Evolutionary conservation across 2,329 filamentous ascomycete genomes (phyloP), one percentile per base, ranked within the genome.

Genomic region (Talaromyces atroroseus): DNA sequence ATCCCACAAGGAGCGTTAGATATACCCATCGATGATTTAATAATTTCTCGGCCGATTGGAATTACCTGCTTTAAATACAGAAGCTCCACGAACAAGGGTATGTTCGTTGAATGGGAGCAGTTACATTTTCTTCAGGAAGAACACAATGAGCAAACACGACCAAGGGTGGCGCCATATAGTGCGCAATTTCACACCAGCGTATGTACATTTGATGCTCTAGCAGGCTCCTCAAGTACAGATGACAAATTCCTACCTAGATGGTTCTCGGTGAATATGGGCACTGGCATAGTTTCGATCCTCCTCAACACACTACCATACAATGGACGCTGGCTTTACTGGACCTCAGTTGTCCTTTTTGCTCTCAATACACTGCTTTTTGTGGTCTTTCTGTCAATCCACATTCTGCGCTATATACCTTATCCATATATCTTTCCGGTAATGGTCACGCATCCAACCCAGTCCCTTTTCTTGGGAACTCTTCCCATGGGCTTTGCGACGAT

Each of bases 401-500:
- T 82, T 1, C 66, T 86, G 2, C 79, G 87, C 4, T 90, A 89
- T 63, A 73, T 74, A 0, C 63, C 88, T 1, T 89, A 87, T 63
- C 86, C 85, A 0, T 77, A 81, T 57, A 83, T 88, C 29, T 89
- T 85, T 80, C 65, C 58, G 0, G 81, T 80, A 16, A 87, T 90
- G 85, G 79, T 89, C 36, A 72, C 75, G 2, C 83, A 90, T 65
- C 85, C 84, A 0, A 80, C 79, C 1, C 84, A 90, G 64, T 85
- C 82, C 1, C 75, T 90, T 53, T 90, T 89, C 61, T 71, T 90
- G 3, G 86, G 82, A 0, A 86, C 83, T 0, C 79, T 87, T 32
- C 85, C 85, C 0, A 88, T 89, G 83, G 85, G 79, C 0, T 79
- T 89, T 57, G 82, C 84, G 0, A 88, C 85, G 1, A 82, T 89